A percentile compares a stretch with the other conserved stretches of the same genome.
These are phyloP conservation scores for Amaranthus tricolor DNA, from an alignment of 179 eudicot species.

Conservation along the genomic window DNA sequence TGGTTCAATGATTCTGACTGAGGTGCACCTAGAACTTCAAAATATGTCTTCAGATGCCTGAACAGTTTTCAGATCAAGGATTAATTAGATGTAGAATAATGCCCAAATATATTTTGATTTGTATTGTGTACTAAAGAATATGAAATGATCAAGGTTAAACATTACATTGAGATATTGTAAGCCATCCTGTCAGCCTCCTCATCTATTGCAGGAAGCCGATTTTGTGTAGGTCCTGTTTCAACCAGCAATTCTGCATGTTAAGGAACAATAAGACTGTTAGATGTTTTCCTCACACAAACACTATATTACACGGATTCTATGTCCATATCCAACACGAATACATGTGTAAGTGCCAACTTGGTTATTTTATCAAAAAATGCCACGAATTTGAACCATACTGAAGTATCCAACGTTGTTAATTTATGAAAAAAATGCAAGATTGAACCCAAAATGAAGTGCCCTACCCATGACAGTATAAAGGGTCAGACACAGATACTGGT, in stretches of 20 bases:
- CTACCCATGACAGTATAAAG: too few relatives aligned
- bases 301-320: too few relatives aligned
- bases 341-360: too few relatives aligned
- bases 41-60: constrained; percentile 87
- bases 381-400: too few relatives aligned
- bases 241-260: constrained; percentile 53
- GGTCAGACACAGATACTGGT: too few relatives aligned
- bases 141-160: background rate
- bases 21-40: constrained; percentile 74
- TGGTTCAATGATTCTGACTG: constrained; percentile 67
- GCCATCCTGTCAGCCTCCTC: constrained; percentile 65
- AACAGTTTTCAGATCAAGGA: constrained; percentile 3
- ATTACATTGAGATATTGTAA: constrained; percentile 55
- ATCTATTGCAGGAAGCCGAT: constrained; percentile 43
- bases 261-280: background rate
- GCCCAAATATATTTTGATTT: background rate
- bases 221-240: constrained; percentile 85
- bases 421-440: too few relatives aligned
- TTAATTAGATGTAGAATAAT: background rate
- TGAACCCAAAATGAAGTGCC: too few relatives aligned
- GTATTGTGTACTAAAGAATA: background rate
- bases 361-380: too few relatives aligned
- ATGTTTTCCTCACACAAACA: background rate
- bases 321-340: too few relatives aligned
- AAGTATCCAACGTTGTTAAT: too few relatives aligned